Evolutionary conservation across 148 eudicot species (phyloP), one percentile per base, ranked within the genome.

Genomic region (Rhododendron williamsianum): DNA sequence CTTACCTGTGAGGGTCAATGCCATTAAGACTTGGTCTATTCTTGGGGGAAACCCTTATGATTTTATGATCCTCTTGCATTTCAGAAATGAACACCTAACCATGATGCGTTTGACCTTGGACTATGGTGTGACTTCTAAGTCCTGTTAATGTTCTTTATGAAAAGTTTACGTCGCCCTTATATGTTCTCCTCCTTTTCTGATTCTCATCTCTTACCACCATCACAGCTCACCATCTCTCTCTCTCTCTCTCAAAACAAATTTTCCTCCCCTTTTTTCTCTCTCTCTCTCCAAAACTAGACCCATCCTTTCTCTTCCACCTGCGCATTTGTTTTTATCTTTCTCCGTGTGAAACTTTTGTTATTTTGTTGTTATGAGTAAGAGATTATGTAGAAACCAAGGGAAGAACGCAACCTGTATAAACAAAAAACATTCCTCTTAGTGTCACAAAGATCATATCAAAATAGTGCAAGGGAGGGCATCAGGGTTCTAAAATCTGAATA

Each of bases 1-100:
- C 46, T 56, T 85, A 49, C 9, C 10, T 58, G 69, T 77, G 52
- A 49, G 51, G 71, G 81, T 67, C 81, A 27, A 80, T 89, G 21
- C 76, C 15, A 54, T 69, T 27, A 85, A 79, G 13, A 78, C 21
- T 46, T 71, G 36, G 19, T 33, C 36, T 48, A 25, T 18, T 18
- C 60, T 16, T 56, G 60, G 60, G 60, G 60, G 60, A 56, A 18
- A 15, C 60, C 60, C 60, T 56, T 0, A 56, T 19, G 23, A 56
- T 56, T 56, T 16, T 16, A 16, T 19, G 19, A 56, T 19, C 60
- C 23, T 56, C 60, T 56, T 56, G 60, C 19, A 4, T 56, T 56
- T 56, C 60, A 15, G 60, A 56, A 56, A 56, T 56, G 60, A 56
- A 56, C 60, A 16, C 21, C 21, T 18, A 56, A 56, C 60, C 60